Conservation (phyloP, 169 alveolate genomes). For the Eimeria maxima region DNA sequence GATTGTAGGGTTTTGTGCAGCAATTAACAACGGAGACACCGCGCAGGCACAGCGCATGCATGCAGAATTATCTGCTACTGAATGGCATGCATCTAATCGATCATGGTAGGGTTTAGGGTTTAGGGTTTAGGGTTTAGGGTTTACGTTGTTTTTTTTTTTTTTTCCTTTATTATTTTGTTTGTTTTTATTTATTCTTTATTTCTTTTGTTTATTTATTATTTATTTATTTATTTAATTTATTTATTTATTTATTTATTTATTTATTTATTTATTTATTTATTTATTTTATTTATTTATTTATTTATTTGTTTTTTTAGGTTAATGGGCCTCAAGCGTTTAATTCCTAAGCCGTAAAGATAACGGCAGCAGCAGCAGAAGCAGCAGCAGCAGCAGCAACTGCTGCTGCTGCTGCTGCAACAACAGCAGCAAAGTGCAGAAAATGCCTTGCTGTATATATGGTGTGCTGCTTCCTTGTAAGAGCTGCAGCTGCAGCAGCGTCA, state of each 20-base stretch:
- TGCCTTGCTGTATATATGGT: not conserved
- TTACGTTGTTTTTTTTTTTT: not conserved
- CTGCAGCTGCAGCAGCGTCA: slow-evolving; percentile 3
- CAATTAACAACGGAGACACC: slow-evolving; percentile 1
- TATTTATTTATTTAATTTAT: too few species aligned
- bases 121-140: not conserved
- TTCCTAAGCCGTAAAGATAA: not conserved
- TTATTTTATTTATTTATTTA: not conserved
- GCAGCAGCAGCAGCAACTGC: not conserved
- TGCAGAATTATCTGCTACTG: slow-evolving; percentile 77
- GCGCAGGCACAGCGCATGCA: slow-evolving; percentile 74
- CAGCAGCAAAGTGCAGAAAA: not conserved
- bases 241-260: too few species aligned
- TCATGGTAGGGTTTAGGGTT: slow-evolving; percentile 37
- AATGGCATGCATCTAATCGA: slow-evolving; percentile 60
- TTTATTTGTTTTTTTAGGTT: not conserved
- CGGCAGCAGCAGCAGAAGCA: slow-evolving; percentile 32
- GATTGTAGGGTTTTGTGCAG: slow-evolving; percentile 48
- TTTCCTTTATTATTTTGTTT: not conserved
- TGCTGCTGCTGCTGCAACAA: not conserved
- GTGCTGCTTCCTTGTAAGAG: not conserved
- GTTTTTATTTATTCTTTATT: not conserved
- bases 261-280: not conserved
- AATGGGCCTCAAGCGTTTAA: slow-evolving; percentile 55
- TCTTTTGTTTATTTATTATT: too few species aligned